Conservation (phyloP, 331 rosid species). For the Phaseolus coccineus region DNA sequence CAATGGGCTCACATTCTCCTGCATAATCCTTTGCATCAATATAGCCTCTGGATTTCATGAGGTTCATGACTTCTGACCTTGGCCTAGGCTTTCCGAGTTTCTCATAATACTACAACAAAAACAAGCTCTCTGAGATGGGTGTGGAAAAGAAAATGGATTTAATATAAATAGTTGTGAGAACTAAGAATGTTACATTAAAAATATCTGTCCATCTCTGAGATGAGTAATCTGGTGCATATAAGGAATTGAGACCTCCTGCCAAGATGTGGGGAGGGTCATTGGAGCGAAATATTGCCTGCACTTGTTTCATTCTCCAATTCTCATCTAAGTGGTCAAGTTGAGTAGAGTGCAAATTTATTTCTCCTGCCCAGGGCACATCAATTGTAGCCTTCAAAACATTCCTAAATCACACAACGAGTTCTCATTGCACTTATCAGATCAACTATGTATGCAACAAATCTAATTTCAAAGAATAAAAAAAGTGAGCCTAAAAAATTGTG, state of each 20-base stretch:
- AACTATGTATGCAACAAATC: too few species aligned
- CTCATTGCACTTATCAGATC: slow-evolving; percentile 4
- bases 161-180: background rate
- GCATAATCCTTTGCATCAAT: slow-evolving; percentile 77
- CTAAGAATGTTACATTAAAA: slow-evolving; percentile 56
- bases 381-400: slow-evolving; percentile 80
- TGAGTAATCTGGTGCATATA: slow-evolving; percentile 72
- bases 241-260: slow-evolving; percentile 85
- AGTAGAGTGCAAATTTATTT: slow-evolving; percentile 76
- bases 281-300: slow-evolving; percentile 67
- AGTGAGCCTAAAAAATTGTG: too few species aligned
- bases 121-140: slow-evolving; percentile 5
- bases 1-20: slow-evolving; percentile 85
- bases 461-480: too few species aligned
- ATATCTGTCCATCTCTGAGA: slow-evolving; percentile 80
- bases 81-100: slow-evolving; percentile 88
- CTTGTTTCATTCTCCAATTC: slow-evolving; percentile 93
- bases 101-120: slow-evolving; percentile 67
- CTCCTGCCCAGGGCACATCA: slow-evolving; percentile 87
- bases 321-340: slow-evolving; percentile 94
- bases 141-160: background rate
- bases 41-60: slow-evolving; percentile 72
- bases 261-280: slow-evolving; percentile 77
- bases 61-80: slow-evolving; percentile 79
- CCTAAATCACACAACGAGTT: slow-evolving; percentile 49